A percentile compares a stretch with the other conserved stretches of the same genome.
These are phyloP conservation scores for Nitzschia sp. DNA, from an alignment of 108 stramenopile genomes.

Conservation along the genomic window DNA sequence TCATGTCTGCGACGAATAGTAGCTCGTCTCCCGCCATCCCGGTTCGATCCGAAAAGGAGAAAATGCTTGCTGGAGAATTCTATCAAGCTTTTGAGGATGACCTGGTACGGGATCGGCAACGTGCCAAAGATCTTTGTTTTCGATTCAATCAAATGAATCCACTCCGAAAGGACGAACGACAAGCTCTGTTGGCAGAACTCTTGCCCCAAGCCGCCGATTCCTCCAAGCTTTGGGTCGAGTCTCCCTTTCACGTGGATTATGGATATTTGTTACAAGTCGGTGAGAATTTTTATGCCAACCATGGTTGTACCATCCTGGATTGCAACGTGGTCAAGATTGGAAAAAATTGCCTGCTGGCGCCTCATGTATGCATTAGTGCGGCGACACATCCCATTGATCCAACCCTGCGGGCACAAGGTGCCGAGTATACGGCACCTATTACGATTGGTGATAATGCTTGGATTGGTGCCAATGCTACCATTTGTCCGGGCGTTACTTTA, in stretches of 20 bases:
- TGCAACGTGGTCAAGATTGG: conserved; percentile 50
- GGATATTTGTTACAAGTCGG: conserved; percentile 54
- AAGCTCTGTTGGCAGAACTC: conserved; percentile 18
- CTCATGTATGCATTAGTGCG: conserved; percentile 48
- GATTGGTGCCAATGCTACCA: conserved; percentile 67
- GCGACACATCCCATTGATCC: conserved; percentile 61
- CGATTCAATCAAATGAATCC: conserved; percentile 37
- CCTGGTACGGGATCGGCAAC: conserved; percentile 25
- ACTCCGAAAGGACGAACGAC: conserved; percentile 7
- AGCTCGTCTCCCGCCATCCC: too few species aligned
- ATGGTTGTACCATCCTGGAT: conserved; percentile 65
- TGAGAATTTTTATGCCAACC: conserved; percentile 62
- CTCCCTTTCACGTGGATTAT: conserved; percentile 67
- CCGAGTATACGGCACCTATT: conserved; percentile 55
- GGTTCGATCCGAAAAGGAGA: conserved; percentile 35
- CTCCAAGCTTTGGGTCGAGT: conserved; percentile 38
- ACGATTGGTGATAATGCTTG: conserved; percentile 59
- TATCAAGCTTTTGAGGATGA: conserved; percentile 39
- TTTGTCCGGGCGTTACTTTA: conserved; percentile 52
- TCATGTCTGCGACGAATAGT: too few species aligned
- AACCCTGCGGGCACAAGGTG: conserved; percentile 23
- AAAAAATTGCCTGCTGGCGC: conserved; percentile 53
- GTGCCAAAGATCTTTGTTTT: conserved; percentile 42
- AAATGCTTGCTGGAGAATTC: conserved; percentile 38
- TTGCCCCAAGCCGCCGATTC: neutral